Conservation (phyloP, 2,329 filamentous ascomycete genomes). For the Pseudocercospora fuligena region DNA sequence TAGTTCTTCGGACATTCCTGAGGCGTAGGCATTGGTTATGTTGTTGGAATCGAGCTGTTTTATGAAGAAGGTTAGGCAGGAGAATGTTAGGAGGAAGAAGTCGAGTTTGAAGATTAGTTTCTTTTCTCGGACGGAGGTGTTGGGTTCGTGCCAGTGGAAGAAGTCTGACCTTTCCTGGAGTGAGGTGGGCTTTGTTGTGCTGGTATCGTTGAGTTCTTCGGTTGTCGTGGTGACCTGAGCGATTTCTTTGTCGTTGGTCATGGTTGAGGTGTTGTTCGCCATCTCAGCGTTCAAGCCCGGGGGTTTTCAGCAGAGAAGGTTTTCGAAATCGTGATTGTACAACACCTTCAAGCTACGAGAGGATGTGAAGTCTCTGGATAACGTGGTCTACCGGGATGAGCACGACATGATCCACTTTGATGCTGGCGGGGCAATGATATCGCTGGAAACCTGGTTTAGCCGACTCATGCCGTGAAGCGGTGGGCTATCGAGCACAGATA, state of each 20-base stretch:
- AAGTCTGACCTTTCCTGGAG: not conserved
- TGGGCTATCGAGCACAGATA: not conserved
- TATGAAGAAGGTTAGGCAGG: constrained; percentile 23
- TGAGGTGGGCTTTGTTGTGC: not conserved
- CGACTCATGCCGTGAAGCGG: not conserved
- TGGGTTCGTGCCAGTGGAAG: constrained; percentile 14
- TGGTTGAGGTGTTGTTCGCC: not conserved
- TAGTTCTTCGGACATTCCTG: constrained; percentile 48
- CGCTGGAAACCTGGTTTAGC: not conserved
- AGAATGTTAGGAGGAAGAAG: constrained; percentile 4
- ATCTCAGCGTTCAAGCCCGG: not conserved
- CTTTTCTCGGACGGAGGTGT: constrained; percentile 9
- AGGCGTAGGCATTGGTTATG: constrained; percentile 48
- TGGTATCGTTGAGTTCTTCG: not conserved
- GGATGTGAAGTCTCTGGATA: not conserved
- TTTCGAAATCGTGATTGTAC: not conserved
- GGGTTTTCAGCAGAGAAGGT: not conserved
- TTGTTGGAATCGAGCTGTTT: constrained; percentile 44
- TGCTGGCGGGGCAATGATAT: not conserved
- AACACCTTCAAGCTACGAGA: not conserved
- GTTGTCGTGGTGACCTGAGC: not conserved
- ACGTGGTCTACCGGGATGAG: not conserved
- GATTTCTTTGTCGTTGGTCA: not conserved
- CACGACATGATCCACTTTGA: constrained; percentile 5
- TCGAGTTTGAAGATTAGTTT: constrained; percentile 17